phyloP scores from a whole-genome alignment of 768 basidiomycete genomes.

The Neoboletus magnificus region DNA sequence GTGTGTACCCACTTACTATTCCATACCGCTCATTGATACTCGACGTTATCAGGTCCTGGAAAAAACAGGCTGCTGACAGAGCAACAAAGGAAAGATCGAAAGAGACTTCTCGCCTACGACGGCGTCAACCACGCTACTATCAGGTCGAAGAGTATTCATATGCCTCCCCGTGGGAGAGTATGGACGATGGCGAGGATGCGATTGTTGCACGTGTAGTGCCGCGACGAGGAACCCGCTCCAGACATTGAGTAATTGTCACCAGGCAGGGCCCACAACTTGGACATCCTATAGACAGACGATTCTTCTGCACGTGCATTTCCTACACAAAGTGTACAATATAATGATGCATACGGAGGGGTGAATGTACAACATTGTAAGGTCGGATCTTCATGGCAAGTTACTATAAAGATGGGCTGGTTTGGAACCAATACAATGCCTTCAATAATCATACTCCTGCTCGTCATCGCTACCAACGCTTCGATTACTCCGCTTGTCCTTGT shows the following conservation, averaged over 20 bases:
- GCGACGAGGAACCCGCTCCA: slow-evolving; percentile 19
- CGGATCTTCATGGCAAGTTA: not conserved
- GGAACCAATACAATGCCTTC: not conserved
- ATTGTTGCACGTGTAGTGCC: not conserved
- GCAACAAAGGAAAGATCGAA: slow-evolving; percentile 19
- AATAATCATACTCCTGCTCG: slow-evolving; percentile 26
- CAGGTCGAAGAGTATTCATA: slow-evolving; percentile 7
- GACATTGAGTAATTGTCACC: slow-evolving; percentile 7
- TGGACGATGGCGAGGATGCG: slow-evolving; percentile 1
- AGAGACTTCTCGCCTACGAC: slow-evolving; percentile 8
- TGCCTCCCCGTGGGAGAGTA: slow-evolving; percentile 4
- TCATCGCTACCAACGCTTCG: slow-evolving; percentile 24
- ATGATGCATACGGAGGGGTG: not conserved
- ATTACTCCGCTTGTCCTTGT: slow-evolving; percentile 18
- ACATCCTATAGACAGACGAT: not conserved
- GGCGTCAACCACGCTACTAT: slow-evolving; percentile 13
- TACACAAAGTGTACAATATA: slow-evolving; percentile 1
- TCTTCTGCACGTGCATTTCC: not conserved
- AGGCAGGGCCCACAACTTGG: not conserved
- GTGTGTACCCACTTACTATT: slow-evolving; percentile 36
- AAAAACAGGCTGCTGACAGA: slow-evolving; percentile 10
- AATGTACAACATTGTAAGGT: not conserved
- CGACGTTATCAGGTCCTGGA: slow-evolving; percentile 30
- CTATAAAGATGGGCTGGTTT: not conserved
- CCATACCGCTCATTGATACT: not conserved